These are phyloP conservation scores for Pyrenophora teres DNA, from an alignment of 2,329 filamentous ascomycete species.

Conservation along the genomic window DNA sequence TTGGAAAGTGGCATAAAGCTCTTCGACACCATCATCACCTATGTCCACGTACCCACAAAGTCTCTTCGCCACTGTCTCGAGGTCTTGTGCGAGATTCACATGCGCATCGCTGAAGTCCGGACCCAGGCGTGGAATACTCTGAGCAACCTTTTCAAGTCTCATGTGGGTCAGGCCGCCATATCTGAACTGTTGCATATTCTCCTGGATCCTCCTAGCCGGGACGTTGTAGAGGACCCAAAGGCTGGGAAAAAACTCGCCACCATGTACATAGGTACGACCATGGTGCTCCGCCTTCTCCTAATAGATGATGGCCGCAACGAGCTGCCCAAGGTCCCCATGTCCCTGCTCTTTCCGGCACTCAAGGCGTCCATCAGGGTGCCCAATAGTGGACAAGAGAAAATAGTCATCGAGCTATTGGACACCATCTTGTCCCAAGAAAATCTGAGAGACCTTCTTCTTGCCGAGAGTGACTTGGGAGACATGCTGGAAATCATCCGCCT, in stretches of 20 bases:
- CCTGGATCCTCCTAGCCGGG: slow-evolving; percentile 30
- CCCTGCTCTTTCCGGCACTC: slow-evolving; percentile 41
- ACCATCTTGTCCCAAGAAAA: slow-evolving; percentile 52
- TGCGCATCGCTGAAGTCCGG: slow-evolving; percentile 64
- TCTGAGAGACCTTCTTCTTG: slow-evolving; percentile 61
- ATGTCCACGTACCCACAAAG: slow-evolving; percentile 67
- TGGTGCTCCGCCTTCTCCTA: slow-evolving; percentile 38
- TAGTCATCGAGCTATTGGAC: slow-evolving; percentile 58
- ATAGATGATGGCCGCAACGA: slow-evolving; percentile 40
- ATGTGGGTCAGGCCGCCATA: slow-evolving; percentile 72
- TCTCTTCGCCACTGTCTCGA: slow-evolving; percentile 70
- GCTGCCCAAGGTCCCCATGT: slow-evolving; percentile 42
- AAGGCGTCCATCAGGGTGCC: slow-evolving; percentile 38
- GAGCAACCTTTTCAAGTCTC: slow-evolving; percentile 72
- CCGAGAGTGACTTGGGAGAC: slow-evolving; percentile 69
- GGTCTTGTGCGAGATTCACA: slow-evolving; percentile 73
- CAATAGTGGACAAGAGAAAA: slow-evolving; percentile 44
- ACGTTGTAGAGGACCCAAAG: slow-evolving; percentile 29
- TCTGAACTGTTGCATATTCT: slow-evolving; percentile 66
- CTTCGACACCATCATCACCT: slow-evolving; percentile 72
- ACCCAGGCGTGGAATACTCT: slow-evolving; percentile 72
- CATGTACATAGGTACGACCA: slow-evolving; percentile 37
- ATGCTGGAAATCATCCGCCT: slow-evolving; percentile 64
- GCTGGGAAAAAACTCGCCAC: slow-evolving; percentile 27
- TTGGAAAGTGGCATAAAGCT: slow-evolving; percentile 69